These are phyloP conservation scores for Pugionium cornutum DNA, from an alignment of 345 rosid species.

Conservation along the genomic window DNA sequence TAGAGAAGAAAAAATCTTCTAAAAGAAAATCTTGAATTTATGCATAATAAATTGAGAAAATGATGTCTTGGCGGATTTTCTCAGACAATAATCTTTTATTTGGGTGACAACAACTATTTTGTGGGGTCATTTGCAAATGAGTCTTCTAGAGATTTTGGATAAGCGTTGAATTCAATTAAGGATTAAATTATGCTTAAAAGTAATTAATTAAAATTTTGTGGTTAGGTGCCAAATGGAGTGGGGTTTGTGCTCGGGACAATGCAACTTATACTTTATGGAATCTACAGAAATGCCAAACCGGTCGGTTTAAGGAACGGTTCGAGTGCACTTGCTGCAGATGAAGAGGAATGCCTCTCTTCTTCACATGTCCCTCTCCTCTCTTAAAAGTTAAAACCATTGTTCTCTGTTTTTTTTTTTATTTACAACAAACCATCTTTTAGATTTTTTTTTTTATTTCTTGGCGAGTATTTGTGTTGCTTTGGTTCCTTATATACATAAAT, in stretches of 20 bases:
- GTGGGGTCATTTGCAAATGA: constrained; percentile 6
- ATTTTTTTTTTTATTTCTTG: too few species aligned
- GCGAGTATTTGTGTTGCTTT: too few species aligned
- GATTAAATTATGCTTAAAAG: too few species aligned
- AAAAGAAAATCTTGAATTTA: not conserved
- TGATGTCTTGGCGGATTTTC: constrained; percentile 6
- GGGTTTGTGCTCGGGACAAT: constrained; percentile 69
- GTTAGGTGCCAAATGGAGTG: constrained; percentile 67
- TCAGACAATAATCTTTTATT: too few species aligned
- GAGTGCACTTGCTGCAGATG: constrained; percentile 24
- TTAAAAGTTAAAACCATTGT: not conserved
- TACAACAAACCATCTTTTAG: not conserved
- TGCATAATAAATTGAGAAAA: not conserved
- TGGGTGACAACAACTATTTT: constrained; percentile 18
- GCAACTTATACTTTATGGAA: constrained; percentile 59
- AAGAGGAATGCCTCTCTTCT: constrained; percentile 29
- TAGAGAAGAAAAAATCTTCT: not conserved
- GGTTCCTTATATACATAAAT: too few species aligned
- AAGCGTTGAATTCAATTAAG: not conserved
- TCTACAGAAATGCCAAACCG: constrained; percentile 53
- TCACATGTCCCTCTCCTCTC: constrained; percentile 38
- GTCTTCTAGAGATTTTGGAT: constrained; percentile 14
- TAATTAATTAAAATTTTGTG: not conserved
- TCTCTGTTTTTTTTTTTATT: not conserved
- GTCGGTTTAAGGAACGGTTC: constrained; percentile 20